Evolutionary conservation across 768 basidiomycete genomes (phyloP).

Genomic region (Russula abietina): DNA sequence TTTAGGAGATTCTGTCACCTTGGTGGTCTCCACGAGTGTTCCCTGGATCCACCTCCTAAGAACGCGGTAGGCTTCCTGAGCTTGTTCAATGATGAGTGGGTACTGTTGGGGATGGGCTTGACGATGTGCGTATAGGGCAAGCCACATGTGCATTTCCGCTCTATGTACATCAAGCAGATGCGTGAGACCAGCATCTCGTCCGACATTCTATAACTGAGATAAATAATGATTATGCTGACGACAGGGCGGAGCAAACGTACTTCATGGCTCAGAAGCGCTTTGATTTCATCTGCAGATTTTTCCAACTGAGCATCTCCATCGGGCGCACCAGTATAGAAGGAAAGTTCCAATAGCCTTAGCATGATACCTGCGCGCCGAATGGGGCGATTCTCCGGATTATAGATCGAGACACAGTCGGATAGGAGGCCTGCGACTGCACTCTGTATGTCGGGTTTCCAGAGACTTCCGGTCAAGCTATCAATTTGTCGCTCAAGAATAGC

Average conservation of each 20-base stretch:
- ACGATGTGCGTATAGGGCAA: conserved; percentile 65
- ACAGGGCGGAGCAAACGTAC: not conserved
- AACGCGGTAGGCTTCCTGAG: conserved; percentile 47
- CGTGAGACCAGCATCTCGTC: conserved; percentile 29
- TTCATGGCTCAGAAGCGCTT: conserved; percentile 37
- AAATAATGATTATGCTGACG: not conserved
- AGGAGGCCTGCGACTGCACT: conserved; percentile 40
- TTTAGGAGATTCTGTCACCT: conserved; percentile 15
- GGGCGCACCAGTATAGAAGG: conserved; percentile 36
- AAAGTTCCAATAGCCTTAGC: conserved; percentile 48
- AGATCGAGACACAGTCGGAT: conserved; percentile 45
- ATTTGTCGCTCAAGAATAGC: conserved; percentile 59
- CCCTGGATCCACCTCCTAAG: conserved; percentile 37
- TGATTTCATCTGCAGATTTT: conserved; percentile 26
- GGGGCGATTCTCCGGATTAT: conserved; percentile 44
- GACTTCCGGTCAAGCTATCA: conserved; percentile 45
- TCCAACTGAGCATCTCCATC: conserved; percentile 4
- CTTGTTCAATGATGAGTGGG: conserved; percentile 43
- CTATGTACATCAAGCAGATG: conserved; percentile 43
- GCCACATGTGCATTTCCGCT: conserved; percentile 56
- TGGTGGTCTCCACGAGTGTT: not conserved
- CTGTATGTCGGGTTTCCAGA: conserved; percentile 53
- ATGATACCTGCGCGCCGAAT: conserved; percentile 54
- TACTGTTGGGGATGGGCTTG: conserved; percentile 41
- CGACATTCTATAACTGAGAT: conserved; percentile 27